A percentile compares a stretch with the other conserved stretches of the same genome.
These are phyloP conservation scores for Malus hybrid DNA, from an alignment of 331 rosid species.

Conservation along the genomic window DNA sequence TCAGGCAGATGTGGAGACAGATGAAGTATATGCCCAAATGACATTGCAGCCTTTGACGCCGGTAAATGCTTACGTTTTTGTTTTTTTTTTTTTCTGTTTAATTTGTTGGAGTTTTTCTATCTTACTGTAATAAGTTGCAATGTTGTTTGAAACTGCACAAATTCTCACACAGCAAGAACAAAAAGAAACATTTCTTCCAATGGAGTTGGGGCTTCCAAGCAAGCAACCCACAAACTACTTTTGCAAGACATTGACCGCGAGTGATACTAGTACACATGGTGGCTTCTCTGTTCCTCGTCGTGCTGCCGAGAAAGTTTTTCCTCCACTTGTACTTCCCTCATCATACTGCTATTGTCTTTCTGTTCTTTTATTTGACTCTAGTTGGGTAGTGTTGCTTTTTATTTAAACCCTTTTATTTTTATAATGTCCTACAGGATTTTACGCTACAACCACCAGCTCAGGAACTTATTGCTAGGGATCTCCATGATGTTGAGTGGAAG, in stretches of 20 bases:
- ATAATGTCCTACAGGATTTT: conserved; percentile 50
- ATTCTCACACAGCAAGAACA: conserved; percentile 55
- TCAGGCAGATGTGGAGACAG: conserved; percentile 95
- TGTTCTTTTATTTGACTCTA: conserved; percentile 1
- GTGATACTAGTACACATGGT: conserved; percentile 98
- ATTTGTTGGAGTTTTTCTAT: not conserved
- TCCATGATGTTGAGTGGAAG: conserved; percentile 93
- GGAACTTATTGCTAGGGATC: conserved; percentile 85
- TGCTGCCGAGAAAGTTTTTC: conserved; percentile 92
- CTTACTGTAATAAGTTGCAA: not conserved
- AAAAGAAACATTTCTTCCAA: conserved; percentile 78
- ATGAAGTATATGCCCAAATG: conserved; percentile 93
- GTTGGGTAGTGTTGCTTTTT: conserved; percentile 22
- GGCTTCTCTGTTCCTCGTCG: conserved; percentile 98
- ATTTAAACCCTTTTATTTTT: conserved; percentile 1
- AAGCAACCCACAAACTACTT: conserved; percentile 87
- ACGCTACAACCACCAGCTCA: conserved; percentile 86
- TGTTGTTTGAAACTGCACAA: not conserved
- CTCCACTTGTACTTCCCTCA: conserved; percentile 53
- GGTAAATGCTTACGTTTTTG: conserved; percentile 22
- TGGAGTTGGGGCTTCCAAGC: conserved; percentile 83
- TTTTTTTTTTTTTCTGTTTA: conserved; percentile 5
- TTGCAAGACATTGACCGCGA: conserved; percentile 89
- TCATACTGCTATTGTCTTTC: not conserved
- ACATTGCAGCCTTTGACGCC: conserved; percentile 74